Conservation (phyloP, 805 yeast species). For the Saccharomyces mikatae region DNA sequence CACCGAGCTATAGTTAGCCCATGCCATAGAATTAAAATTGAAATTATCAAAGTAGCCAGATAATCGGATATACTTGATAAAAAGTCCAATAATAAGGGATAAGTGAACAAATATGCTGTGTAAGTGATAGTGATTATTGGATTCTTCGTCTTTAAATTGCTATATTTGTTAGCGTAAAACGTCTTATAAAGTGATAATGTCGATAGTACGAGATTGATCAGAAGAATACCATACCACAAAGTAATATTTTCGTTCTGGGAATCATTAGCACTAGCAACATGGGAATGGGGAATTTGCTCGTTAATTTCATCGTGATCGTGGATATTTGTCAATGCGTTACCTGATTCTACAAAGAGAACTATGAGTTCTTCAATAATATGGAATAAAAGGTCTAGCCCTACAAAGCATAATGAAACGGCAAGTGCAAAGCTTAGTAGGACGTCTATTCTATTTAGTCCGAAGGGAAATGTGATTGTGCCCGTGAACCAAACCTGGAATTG, state of each 20-base stretch:
- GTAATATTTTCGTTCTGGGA: constrained; percentile 3
- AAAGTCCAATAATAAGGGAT: constrained; percentile 17
- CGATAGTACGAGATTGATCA: constrained; percentile 17
- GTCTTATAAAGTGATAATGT: constrained; percentile 18
- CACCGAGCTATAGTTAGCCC: constrained; percentile 30
- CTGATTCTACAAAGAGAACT: constrained; percentile 29
- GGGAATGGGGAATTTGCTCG: constrained; percentile 29
- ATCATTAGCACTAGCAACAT: constrained; percentile 13
- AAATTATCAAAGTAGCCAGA: constrained; percentile 21
- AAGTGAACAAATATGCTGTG: constrained; percentile 21
- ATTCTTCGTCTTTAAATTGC: constrained; percentile 27
- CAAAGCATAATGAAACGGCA: constrained; percentile 76
- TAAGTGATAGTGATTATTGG: constrained; percentile 28
- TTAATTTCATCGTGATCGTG: constrained; percentile 28
- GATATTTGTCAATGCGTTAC: constrained; percentile 11
- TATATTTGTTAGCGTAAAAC: constrained; percentile 22
- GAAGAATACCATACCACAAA: constrained; percentile 23
- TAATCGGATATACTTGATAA: constrained; percentile 23
- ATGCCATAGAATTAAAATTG: constrained; percentile 25
- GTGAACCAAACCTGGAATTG: constrained; percentile 89
- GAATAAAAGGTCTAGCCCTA: constrained; percentile 81
- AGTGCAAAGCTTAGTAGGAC: constrained; percentile 82
- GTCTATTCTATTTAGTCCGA: constrained; percentile 88
- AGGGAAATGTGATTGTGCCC: constrained; percentile 76
- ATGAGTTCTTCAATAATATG: constrained; percentile 78